These are phyloP conservation scores for Pyrus hybrid DNA, from an alignment of 331 rosid genomes.

Conservation along the genomic window DNA sequence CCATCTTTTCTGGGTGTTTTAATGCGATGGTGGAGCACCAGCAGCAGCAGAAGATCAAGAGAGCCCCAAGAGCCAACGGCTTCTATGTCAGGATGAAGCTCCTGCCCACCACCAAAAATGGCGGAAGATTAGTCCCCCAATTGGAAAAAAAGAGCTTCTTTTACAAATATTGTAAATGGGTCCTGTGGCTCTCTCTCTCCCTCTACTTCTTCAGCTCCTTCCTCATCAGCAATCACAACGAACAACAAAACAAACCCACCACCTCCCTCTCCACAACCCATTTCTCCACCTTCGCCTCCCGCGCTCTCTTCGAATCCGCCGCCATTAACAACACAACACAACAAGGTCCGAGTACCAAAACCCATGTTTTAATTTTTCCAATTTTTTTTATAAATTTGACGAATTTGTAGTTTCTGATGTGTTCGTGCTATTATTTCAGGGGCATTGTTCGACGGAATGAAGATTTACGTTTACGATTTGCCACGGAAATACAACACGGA, in stretches of 20 bases:
- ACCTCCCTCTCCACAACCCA: slow-evolving; percentile 24
- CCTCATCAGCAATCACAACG: slow-evolving; percentile 44
- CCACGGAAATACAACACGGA: slow-evolving; percentile 56
- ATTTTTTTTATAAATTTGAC: not conserved
- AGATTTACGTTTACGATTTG: slow-evolving; percentile 64
- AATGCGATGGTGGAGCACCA: slow-evolving; percentile 48
- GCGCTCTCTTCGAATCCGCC: slow-evolving; percentile 47
- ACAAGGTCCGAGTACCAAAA: not conserved
- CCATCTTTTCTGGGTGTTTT: slow-evolving; percentile 8
- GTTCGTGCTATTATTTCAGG: slow-evolving; percentile 1
- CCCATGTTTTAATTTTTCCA: not conserved
- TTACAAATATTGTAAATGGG: slow-evolving; percentile 52
- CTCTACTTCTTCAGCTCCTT: slow-evolving; percentile 73
- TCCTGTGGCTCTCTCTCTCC: slow-evolving; percentile 72
- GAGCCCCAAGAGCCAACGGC: slow-evolving; percentile 33
- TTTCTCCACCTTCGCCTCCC: slow-evolving; percentile 28
- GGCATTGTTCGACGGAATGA: slow-evolving; percentile 29
- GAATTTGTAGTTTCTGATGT: not conserved
- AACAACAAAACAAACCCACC: not conserved
- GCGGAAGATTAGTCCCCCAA: slow-evolving; percentile 23
- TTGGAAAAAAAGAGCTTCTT: slow-evolving; percentile 40
- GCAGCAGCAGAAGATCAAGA: slow-evolving; percentile 14
- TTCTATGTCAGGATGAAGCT: slow-evolving; percentile 75
- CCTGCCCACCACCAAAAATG: slow-evolving; percentile 34
- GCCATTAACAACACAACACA: not conserved